These are phyloP conservation scores for Oryza brachyantha DNA, from an alignment of 176 grass and related monocot species.

Conservation along the genomic window DNA sequence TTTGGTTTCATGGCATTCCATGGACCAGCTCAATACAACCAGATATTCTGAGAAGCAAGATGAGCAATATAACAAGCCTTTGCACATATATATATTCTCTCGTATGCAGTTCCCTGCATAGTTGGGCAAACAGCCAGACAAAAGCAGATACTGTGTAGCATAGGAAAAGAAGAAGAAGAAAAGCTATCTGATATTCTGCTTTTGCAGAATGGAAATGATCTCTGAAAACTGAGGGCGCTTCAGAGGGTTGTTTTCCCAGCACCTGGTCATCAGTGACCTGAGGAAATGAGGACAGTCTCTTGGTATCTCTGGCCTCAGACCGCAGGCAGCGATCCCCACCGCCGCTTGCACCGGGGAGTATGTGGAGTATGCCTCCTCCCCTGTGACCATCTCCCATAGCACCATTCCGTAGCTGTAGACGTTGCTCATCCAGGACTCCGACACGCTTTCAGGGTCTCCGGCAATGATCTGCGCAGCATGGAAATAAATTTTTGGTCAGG, in stretches of 20 bases:
- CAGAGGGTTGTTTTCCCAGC: slow-evolving; percentile 77
- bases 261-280: slow-evolving; percentile 75
- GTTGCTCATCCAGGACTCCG: slow-evolving; percentile 95
- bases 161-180: background rate
- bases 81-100: slow-evolving; percentile 61
- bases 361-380: slow-evolving; percentile 90
- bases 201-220: slow-evolving; percentile 69
- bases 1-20: slow-evolving; percentile 32
- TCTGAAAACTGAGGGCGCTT: slow-evolving; percentile 91
- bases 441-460: slow-evolving; percentile 83
- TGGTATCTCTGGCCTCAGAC: slow-evolving; percentile 88
- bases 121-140: slow-evolving; percentile 45
- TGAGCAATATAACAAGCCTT: slow-evolving; percentile 42
- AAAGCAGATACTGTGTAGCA: slow-evolving; percentile 37
- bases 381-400: slow-evolving; percentile 87
- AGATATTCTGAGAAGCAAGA: slow-evolving; percentile 9
- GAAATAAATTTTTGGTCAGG: slow-evolving; percentile 28
- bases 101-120: slow-evolving; percentile 50
- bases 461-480: slow-evolving; percentile 69
- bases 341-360: slow-evolving; percentile 96
- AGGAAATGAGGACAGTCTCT: slow-evolving; percentile 76
- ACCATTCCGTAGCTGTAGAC: slow-evolving; percentile 96
- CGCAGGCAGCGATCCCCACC: slow-evolving; percentile 86
- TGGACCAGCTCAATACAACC: background rate
- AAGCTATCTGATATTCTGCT: slow-evolving; percentile 73